Evolutionary conservation across 2,329 filamentous ascomycete genomes (phyloP).

Genomic region (Penicillium sp.): DNA sequence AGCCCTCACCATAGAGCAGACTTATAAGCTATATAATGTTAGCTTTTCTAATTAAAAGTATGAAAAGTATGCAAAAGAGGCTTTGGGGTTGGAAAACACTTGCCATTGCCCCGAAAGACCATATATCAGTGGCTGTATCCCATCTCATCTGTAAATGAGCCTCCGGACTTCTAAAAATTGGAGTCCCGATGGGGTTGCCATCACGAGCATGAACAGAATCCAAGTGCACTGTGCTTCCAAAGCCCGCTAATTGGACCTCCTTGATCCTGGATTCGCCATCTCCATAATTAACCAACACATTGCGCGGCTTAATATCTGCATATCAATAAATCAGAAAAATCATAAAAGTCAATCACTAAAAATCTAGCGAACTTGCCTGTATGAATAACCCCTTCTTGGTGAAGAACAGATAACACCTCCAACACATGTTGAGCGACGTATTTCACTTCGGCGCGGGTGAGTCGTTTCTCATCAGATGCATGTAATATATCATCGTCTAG

Average conservation of each 20-base stretch:
- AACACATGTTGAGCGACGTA: slow-evolving; percentile 16
- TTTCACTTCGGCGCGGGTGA: slow-evolving; percentile 21
- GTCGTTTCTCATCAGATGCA: slow-evolving; percentile 11
- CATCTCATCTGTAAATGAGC: slow-evolving; percentile 23
- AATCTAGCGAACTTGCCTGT: slow-evolving; percentile 14
- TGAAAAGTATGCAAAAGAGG: too few relatives aligned
- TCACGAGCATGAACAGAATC: slow-evolving; percentile 17
- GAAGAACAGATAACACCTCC: slow-evolving; percentile 14
- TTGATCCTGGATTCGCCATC: slow-evolving; percentile 14
- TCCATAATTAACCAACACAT: slow-evolving; percentile 24
- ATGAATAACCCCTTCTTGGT: slow-evolving; percentile 20
- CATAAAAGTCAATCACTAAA: not conserved
- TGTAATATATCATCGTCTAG: slow-evolving; percentile 25
- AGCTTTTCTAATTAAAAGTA: not conserved
- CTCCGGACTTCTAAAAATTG: slow-evolving; percentile 26
- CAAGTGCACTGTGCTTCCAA: slow-evolving; percentile 16
- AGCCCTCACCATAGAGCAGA: slow-evolving; percentile 20
- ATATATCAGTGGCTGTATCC: slow-evolving; percentile 29
- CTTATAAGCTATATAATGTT: slow-evolving; percentile 17
- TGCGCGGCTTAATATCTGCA: slow-evolving; percentile 26
- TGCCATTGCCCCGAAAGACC: slow-evolving; percentile 27
- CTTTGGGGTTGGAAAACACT: too few relatives aligned
- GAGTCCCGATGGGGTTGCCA: slow-evolving; percentile 19
- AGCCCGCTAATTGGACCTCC: slow-evolving; percentile 26
- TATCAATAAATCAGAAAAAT: not conserved